Evolutionary conservation across 2,329 filamentous ascomycete species (phyloP).

Genomic region (Aspergillus sp.): DNA sequence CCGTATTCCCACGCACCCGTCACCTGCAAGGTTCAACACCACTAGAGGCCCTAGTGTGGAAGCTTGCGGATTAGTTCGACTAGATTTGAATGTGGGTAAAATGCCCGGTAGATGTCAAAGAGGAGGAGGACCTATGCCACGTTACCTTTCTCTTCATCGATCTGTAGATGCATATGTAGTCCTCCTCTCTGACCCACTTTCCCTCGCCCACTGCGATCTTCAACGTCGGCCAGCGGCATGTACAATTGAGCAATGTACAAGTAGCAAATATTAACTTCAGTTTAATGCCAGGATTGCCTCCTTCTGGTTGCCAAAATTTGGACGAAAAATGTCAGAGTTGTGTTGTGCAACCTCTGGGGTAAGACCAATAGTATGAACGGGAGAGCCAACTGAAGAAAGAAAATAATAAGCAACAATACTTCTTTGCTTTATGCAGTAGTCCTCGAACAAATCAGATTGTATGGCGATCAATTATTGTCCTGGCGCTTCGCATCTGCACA

Average conservation of each 20-base stretch:
- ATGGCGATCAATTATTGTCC: slow-evolving; percentile 6
- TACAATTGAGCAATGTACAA: not conserved
- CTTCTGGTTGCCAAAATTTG: not conserved
- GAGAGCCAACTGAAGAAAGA: slow-evolving; percentile 12
- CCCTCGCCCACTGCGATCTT: too few relatives aligned
- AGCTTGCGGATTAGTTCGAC: slow-evolving; percentile 19
- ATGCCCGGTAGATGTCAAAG: not conserved
- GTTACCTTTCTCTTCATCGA: not conserved
- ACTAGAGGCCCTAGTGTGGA: slow-evolving; percentile 22
- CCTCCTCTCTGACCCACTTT: not conserved
- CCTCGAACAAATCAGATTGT: slow-evolving; percentile 13
- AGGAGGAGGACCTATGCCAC: not conserved
- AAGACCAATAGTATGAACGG: slow-evolving; percentile 1
- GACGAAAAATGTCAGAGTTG: not conserved
- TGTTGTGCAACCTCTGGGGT: slow-evolving; percentile 4
- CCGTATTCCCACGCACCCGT: slow-evolving; percentile 24
- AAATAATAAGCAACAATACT: slow-evolving; percentile 14
- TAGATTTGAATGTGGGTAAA: slow-evolving; percentile 1
- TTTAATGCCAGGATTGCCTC: not conserved
- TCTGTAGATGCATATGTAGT: not conserved
- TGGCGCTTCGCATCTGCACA: slow-evolving; percentile 10
- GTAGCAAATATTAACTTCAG: not conserved
- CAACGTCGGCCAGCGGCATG: not conserved
- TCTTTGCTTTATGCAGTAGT: slow-evolving; percentile 9
- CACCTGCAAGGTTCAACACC: slow-evolving; percentile 13